These are phyloP conservation scores for Blastobotrys elegans DNA, from an alignment of 1,139 yeast genomes.

Conservation along the genomic window DNA sequence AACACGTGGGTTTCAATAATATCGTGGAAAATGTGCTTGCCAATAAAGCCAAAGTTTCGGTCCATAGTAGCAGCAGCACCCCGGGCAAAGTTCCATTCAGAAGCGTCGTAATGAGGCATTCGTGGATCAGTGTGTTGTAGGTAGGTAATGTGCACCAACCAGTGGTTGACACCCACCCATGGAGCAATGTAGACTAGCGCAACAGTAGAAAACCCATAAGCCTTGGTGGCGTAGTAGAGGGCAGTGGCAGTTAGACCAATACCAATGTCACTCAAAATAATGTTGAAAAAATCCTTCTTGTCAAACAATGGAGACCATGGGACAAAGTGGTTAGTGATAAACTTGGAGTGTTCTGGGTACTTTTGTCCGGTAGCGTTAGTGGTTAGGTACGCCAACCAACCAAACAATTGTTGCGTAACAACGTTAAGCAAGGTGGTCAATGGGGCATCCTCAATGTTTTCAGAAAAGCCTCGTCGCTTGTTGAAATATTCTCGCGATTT, in stretches of 20 bases:
- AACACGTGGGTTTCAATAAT: constrained; percentile 86
- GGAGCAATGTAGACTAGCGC: constrained; percentile 72
- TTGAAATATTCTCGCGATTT: constrained; percentile 53
- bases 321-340: constrained; percentile 57
- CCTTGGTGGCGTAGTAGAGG: constrained; percentile 59
- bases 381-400: constrained; percentile 62
- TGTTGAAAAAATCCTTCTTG: constrained; percentile 61
- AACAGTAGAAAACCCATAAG: constrained; percentile 60
- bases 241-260: constrained; percentile 48
- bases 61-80: constrained; percentile 89
- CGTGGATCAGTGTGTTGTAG: constrained; percentile 80
- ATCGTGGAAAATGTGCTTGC: constrained; percentile 77
- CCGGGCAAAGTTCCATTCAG: constrained; percentile 79
- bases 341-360: constrained; percentile 48
- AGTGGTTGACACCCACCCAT: constrained; percentile 77
- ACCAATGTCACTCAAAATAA: constrained; percentile 70
- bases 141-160: constrained; percentile 83
- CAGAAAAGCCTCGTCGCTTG: constrained; percentile 32
- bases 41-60: constrained; percentile 77
- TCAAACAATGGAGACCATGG: constrained; percentile 75
- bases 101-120: constrained; percentile 71
- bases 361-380: constrained; percentile 76
- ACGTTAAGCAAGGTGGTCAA: constrained; percentile 51
- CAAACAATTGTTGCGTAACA: constrained; percentile 68
- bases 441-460: constrained; percentile 71